phyloP scores from a whole-genome alignment of 495 filamentous ascomycete genomes.

The Pyrenula massariospora region DNA sequence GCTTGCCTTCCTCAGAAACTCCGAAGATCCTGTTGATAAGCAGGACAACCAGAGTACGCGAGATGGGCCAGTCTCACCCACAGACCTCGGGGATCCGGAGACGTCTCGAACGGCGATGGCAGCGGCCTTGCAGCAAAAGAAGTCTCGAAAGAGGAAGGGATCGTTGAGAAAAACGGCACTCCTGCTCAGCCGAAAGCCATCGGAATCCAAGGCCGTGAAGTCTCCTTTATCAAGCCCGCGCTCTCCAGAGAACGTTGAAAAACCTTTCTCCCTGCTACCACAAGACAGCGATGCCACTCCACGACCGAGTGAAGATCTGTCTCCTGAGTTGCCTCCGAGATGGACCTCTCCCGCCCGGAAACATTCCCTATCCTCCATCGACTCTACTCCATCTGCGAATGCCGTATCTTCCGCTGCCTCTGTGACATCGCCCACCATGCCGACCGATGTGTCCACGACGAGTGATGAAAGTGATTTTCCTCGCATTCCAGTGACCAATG shows the following conservation, averaged over 20 bases:
- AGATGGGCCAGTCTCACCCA: background rate
- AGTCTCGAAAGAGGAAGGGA: slow-evolving; percentile 63
- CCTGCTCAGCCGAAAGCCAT: slow-evolving; percentile 16
- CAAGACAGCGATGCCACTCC: slow-evolving; percentile 9
- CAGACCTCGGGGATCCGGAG: background rate
- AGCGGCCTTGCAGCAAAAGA: slow-evolving; percentile 13
- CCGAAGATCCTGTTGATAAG: slow-evolving; percentile 1
- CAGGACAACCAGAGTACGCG: too few species aligned
- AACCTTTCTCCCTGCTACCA: background rate
- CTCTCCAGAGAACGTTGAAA: background rate
- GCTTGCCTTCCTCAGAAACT: slow-evolving; percentile 26
- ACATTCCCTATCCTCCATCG: slow-evolving; percentile 4
- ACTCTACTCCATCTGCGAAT: slow-evolving; percentile 15
- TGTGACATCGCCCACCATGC: slow-evolving; percentile 16
- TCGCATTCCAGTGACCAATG: slow-evolving; percentile 11
- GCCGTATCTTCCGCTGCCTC: slow-evolving; percentile 2
- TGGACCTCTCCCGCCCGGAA: slow-evolving; percentile 15
- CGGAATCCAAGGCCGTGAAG: background rate
- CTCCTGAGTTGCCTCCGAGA: slow-evolving; percentile 4
- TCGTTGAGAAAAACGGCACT: slow-evolving; percentile 72
- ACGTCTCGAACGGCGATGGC: background rate
- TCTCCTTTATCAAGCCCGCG: background rate
- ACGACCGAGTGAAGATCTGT: slow-evolving; percentile 12
- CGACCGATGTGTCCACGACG: slow-evolving; percentile 56
- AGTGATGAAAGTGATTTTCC: slow-evolving; percentile 68